Evolutionary conservation across 306 rosid species (phyloP), one percentile per base, ranked within the genome.

Genomic region (Astragalus glycyphyllos): DNA sequence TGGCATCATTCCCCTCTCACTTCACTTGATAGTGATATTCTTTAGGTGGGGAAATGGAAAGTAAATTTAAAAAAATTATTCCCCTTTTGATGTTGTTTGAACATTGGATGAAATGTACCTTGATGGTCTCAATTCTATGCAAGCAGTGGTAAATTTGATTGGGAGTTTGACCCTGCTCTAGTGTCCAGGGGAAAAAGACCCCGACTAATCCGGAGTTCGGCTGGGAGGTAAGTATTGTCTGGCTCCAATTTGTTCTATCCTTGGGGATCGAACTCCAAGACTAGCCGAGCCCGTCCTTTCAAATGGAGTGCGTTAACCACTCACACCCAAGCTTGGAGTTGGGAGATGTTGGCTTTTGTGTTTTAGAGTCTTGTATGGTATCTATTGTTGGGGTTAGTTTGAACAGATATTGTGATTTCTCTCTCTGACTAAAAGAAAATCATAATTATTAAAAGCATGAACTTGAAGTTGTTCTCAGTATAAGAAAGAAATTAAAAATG

Each of bases 31-130:
- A 5, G 38, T 70, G 47, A 13, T 7, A 5, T 53, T 32, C 51
- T 68, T 29, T 14, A 9, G 4, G 23, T 26, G 74, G 55, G 60
- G 49, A 32, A 75, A 48, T 78, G 69, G 31, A 26, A 2, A 3
- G 3, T 5, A 34, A 74, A 58, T 54, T 13, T 42, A 59, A 41
- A 26, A 8, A 23, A 35, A 9, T 34, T 4, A 29, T 63, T 34
- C 55, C 35, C 40, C 35, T 49, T 77, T 75, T 14, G 80, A 32
- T 42, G 38, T 17, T 75, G 65, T 35, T 56, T 73, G 41, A 74
- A 53, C 65, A 57, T 70, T 59, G 41, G 64, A 70, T 51, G 72
- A 51, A 76, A 69, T 69, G 71, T 69, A 51, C 34, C 71, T 68
- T 59, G 58, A 8, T 69, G 6, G 67, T 58, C 32, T 64, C 15